phyloP scores from a whole-genome alignment of 2,329 filamentous ascomycete genomes.

The Cladophialophora carrionii region DNA sequence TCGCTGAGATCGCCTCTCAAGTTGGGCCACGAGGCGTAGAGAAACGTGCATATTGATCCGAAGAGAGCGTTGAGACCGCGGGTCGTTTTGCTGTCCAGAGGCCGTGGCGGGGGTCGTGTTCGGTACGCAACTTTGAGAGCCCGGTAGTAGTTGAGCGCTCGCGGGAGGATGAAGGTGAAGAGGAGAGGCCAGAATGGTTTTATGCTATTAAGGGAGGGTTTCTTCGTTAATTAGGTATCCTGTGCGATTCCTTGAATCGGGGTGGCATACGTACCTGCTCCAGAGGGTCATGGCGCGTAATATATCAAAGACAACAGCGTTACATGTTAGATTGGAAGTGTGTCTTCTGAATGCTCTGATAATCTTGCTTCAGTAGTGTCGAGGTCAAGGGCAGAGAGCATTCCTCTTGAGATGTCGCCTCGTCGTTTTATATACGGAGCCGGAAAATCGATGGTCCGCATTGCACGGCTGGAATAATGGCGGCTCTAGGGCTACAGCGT shows the following conservation, averaged over 20 bases:
- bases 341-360: background rate
- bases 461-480: background rate
- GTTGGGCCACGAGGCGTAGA: conserved; percentile 59
- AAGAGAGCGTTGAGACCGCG: conserved; percentile 56
- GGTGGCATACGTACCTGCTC: conserved; percentile 13
- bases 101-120: conserved; percentile 45
- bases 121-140: conserved; percentile 34
- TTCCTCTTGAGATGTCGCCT: background rate
- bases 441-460: background rate
- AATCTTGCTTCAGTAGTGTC: background rate
- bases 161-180: conserved; percentile 38
- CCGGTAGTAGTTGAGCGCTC: conserved; percentile 35
- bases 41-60: conserved; percentile 55
- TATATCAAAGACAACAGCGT: background rate
- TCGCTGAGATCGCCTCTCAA: conserved; percentile 34
- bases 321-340: background rate
- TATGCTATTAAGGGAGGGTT: conserved; percentile 24
- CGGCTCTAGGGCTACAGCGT: background rate
- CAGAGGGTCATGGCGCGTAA: conserved; percentile 12
- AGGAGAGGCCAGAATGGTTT: conserved; percentile 39
- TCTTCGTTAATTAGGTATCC: conserved; percentile 2
- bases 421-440: background rate
- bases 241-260: background rate
- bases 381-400: background rate
- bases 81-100: conserved; percentile 43